These are phyloP conservation scores for Blepharisma japonicum DNA, from an alignment of 73 alveolate species.

Conservation along the genomic window DNA sequence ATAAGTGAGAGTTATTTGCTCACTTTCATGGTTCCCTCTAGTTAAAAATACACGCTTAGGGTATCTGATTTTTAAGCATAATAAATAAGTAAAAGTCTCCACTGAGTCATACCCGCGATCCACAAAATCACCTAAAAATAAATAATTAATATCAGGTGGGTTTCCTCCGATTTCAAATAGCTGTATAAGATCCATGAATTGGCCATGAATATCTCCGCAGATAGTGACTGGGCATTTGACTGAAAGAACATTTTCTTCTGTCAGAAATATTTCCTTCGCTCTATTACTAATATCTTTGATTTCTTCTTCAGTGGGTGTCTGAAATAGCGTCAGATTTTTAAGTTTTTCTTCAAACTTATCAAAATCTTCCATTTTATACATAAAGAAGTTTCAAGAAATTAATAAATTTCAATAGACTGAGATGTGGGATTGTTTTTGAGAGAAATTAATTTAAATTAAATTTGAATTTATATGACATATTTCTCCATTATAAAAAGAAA, in stretches of 20 bases:
- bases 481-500: no score
- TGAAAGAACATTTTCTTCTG: constrained; percentile 60
- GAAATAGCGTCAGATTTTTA: constrained; percentile 21
- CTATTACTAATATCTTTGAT: constrained; percentile 69
- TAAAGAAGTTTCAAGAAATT: no score
- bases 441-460: no score
- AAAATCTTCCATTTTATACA: no score
- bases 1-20: constrained; percentile 57
- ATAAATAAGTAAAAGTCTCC: constrained; percentile 62
- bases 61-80: constrained; percentile 60
- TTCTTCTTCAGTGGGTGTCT: constrained; percentile 68
- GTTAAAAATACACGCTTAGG: constrained; percentile 57
- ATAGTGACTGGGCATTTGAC: constrained; percentile 85
- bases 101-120: constrained; percentile 83
- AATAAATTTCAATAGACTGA: no score
- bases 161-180: constrained; percentile 80
- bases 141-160: constrained; percentile 81
- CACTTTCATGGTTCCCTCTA: constrained; percentile 50
- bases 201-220: constrained; percentile 98
- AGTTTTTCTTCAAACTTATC: no score
- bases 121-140: constrained; percentile 86
- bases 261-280: constrained; percentile 83
- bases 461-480: no score
- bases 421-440: no score
- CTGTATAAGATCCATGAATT: constrained; percentile 91